Conservation (phyloP, 1,284 basidiomycete genomes). For the Cutaneotrichosporon arboriforme region DNA sequence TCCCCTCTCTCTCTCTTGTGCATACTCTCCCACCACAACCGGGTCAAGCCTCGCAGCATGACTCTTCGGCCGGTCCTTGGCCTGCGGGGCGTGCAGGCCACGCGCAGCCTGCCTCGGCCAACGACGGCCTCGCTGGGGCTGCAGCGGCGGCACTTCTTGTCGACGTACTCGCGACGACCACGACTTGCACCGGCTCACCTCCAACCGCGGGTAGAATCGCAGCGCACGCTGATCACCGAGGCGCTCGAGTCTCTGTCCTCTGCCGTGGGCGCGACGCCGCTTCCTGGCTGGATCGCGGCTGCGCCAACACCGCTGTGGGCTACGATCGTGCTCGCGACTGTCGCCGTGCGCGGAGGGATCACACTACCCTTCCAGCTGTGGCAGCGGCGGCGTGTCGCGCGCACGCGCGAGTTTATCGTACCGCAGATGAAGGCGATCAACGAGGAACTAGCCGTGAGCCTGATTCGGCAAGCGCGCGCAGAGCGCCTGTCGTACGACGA, state of each 20-base stretch:
- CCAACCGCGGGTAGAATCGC: background rate
- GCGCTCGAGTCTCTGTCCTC: background rate
- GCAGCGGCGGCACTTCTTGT: background rate
- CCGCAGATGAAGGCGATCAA: conserved; percentile 49
- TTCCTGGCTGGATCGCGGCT: background rate
- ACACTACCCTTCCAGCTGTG: conserved; percentile 53
- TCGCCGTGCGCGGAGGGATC: conserved; percentile 47
- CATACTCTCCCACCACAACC: no score
- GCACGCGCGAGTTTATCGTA: conserved; percentile 44
- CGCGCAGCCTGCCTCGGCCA: background rate
- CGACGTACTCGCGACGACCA: background rate
- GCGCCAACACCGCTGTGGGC: background rate
- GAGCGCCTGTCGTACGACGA: conserved; percentile 46
- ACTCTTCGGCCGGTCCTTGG: background rate
- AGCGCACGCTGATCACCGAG: background rate
- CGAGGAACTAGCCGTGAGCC: conserved; percentile 36
- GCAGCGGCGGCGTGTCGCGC: conserved; percentile 45
- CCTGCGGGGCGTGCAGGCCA: background rate
- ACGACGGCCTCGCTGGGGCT: no score
- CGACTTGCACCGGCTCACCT: background rate
- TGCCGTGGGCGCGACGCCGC: background rate
- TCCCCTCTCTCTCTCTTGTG: no score
- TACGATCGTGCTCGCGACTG: conserved; percentile 30
- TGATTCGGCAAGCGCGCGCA: conserved; percentile 39
- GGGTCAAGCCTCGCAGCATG: background rate